Evolutionary conservation across 2,329 filamentous ascomycete genomes (phyloP).

Genomic region (Paracamarosporium sp.): DNA sequence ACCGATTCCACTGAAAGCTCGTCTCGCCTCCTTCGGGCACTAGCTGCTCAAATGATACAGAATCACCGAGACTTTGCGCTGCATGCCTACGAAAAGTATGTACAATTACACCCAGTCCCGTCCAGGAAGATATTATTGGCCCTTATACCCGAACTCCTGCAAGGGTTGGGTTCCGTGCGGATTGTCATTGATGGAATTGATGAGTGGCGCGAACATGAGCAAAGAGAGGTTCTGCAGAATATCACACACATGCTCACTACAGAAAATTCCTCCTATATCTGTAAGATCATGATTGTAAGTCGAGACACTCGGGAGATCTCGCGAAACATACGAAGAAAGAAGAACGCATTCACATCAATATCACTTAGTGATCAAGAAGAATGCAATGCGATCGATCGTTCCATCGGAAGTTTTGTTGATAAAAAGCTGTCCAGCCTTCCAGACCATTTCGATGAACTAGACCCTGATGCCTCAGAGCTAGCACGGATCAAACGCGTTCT

Average conservation of each 20-base stretch:
- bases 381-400: conserved; percentile 1
- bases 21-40: conserved; percentile 6
- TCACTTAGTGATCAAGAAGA: conserved; percentile 10
- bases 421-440: conserved; percentile 11
- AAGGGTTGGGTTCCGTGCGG: conserved; percentile 12
- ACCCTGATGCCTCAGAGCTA: conserved; percentile 9
- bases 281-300: conserved; percentile 17
- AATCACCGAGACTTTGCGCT: conserved; percentile 14
- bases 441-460: conserved; percentile 12
- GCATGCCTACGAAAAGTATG: conserved; percentile 8
- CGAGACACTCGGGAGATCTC: conserved; percentile 10
- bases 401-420: conserved; percentile 14
- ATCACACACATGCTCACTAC: conserved; percentile 7
- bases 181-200: conserved; percentile 22
- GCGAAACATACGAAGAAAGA: conserved; percentile 4
- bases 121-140: conserved; percentile 11
- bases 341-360: conserved; percentile 1
- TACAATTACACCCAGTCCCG: conserved; percentile 4
- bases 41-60: conserved; percentile 15
- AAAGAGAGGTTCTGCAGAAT: conserved; percentile 10
- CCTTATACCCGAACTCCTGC: conserved; percentile 14
- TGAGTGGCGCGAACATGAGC: conserved; percentile 11
- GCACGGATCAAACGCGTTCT: conserved; percentile 8
- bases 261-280: conserved; percentile 6
- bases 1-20: not conserved